Evolutionary conservation across 83 land plant species (phyloP).

Genomic region (Picea abies): DNA sequence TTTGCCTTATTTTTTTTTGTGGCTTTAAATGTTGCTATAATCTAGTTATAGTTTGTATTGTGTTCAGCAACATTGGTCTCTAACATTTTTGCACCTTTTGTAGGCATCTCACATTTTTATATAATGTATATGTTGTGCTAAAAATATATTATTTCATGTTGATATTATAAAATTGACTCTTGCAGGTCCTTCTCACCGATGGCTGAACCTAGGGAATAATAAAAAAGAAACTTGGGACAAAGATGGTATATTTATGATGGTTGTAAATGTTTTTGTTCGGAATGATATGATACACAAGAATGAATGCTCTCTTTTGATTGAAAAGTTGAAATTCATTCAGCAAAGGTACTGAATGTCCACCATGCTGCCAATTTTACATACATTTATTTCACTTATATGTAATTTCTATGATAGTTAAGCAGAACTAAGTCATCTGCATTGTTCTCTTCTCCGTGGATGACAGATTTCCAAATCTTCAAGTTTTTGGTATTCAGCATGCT

Average conservation of each 20-base stretch:
- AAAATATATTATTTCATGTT: background rate
- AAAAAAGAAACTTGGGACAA: too few relatives aligned
- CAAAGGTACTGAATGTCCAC: conserved; percentile 3
- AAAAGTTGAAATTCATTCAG: conserved; percentile 6
- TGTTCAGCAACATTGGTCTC: too few relatives aligned
- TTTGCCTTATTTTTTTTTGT: too few relatives aligned
- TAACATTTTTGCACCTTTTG: too few relatives aligned
- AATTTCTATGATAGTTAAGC: background rate
- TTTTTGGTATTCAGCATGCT: conserved; percentile 3
- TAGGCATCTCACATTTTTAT: too few relatives aligned
- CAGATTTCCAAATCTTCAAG: conserved; percentile 7
- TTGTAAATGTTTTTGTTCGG: too few relatives aligned
- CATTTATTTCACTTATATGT: background rate
- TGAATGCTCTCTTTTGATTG: background rate
- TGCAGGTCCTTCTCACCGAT: conserved; percentile 14
- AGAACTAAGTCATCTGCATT: background rate
- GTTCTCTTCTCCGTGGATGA: background rate
- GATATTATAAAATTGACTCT: background rate
- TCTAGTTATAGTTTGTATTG: too few relatives aligned
- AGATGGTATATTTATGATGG: too few relatives aligned
- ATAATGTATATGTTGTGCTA: too few relatives aligned
- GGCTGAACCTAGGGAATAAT: conserved; percentile 8
- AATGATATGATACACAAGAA: too few relatives aligned
- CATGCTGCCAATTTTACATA: background rate
- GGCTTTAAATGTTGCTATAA: too few relatives aligned